Conservation (phyloP, 805 yeast species). For the Babjeviella inositovora region DNA sequence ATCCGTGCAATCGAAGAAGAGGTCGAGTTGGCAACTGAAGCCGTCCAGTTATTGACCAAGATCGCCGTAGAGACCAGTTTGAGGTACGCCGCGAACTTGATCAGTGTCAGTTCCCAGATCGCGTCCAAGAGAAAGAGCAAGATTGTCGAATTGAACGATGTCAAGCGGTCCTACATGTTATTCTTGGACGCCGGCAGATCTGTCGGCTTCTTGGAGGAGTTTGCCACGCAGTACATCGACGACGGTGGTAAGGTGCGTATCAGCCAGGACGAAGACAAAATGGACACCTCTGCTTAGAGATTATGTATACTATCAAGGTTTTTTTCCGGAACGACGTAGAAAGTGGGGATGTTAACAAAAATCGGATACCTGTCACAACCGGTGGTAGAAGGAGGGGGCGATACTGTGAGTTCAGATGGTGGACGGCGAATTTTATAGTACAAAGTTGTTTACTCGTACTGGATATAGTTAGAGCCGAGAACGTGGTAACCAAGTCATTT, state of each 20-base stretch:
- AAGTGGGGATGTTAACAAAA: too few species aligned
- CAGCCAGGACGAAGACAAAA: constrained; percentile 11
- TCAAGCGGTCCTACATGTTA: constrained; percentile 74
- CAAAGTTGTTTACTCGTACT: too few species aligned
- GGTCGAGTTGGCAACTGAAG: constrained; percentile 68
- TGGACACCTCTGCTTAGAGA: constrained; percentile 16
- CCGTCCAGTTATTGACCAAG: constrained; percentile 74
- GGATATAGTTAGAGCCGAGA: too few species aligned
- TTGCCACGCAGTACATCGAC: constrained; percentile 53
- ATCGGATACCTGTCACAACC: too few species aligned
- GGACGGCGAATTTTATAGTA: too few species aligned
- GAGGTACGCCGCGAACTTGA: constrained; percentile 83
- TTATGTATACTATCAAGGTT: too few species aligned
- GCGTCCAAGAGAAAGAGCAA: constrained; percentile 66
- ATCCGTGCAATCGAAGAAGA: constrained; percentile 94
- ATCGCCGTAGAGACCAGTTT: constrained; percentile 83
- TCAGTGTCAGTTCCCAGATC: constrained; percentile 79
- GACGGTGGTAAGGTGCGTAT: constrained; percentile 55
- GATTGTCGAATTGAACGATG: constrained; percentile 61
- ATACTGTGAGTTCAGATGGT: too few species aligned
- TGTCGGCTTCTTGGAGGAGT: constrained; percentile 68
- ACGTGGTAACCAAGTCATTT: too few species aligned
- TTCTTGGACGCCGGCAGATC: constrained; percentile 85
- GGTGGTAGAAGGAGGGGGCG: too few species aligned
- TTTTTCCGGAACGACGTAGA: too few species aligned